Evolutionary conservation across 306 rosid species (phyloP).

Genomic region (Vachellia collinsii): DNA sequence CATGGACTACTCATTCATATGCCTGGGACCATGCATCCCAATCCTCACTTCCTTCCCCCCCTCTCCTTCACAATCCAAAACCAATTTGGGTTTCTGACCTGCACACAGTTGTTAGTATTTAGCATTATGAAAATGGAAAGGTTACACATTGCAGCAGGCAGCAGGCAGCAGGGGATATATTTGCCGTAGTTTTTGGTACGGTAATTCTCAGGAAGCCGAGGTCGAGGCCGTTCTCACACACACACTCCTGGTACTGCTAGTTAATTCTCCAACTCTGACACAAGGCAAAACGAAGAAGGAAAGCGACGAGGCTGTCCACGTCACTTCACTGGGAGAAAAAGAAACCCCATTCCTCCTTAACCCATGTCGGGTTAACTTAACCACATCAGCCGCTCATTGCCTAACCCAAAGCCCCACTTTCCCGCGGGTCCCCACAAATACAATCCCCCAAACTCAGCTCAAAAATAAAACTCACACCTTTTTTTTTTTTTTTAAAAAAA

Average conservation of each 20-base stretch:
- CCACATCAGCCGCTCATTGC: constrained; percentile 36
- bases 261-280: not conserved
- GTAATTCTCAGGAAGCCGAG: not conserved
- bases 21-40: too few species aligned
- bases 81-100: too few species aligned
- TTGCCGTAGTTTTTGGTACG: not conserved
- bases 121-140: too few species aligned
- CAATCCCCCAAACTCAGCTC: constrained; percentile 16
- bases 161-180: too few species aligned
- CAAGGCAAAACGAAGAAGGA: not conserved
- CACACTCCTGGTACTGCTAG: not conserved
- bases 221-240: not conserved
- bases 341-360: constrained; percentile 11
- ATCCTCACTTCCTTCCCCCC: too few species aligned
- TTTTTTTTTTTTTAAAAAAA: too few species aligned
- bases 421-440: constrained; percentile 25
- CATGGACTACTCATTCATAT: too few species aligned
- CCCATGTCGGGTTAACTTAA: constrained; percentile 35
- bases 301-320: constrained; percentile 11
- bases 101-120: too few species aligned
- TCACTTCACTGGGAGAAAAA: constrained; percentile 22
- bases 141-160: too few species aligned
- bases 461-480: not conserved
- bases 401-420: constrained; percentile 28
- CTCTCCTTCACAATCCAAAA: too few species aligned